These are phyloP conservation scores for Microglena sp. DNA, from an alignment of 139 green algal species.

Conservation along the genomic window DNA sequence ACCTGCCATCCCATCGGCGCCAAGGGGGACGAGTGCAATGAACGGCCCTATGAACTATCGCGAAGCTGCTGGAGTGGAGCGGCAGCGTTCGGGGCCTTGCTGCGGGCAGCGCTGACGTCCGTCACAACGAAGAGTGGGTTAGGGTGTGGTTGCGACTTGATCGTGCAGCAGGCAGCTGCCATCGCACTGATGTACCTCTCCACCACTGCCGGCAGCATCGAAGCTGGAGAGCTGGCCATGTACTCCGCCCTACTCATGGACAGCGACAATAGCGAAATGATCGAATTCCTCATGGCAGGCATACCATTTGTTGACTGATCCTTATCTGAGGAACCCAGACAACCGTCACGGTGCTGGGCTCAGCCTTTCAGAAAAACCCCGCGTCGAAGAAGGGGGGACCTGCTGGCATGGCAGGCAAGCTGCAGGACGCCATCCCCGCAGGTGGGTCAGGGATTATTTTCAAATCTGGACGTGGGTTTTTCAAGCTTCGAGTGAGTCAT, in stretches of 20 bases:
- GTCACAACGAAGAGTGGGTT: no score
- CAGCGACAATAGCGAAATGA: constrained; percentile 47
- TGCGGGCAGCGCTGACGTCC: constrained; percentile 45
- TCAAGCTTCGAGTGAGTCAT: no score
- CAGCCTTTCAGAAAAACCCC: constrained; percentile 24
- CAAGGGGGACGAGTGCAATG: no score
- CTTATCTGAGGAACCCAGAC: constrained; percentile 32
- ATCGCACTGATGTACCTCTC: constrained; percentile 6
- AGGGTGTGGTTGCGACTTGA: constrained; percentile 39
- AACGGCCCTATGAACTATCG: no score
- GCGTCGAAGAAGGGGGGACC: constrained; percentile 9
- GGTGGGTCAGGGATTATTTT: no score
- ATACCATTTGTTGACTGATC: no score
- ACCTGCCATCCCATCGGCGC: no score
- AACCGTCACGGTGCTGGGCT: constrained; percentile 40
- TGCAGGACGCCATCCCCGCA: no score
- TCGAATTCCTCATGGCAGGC: constrained; percentile 63
- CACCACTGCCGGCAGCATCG: constrained; percentile 41
- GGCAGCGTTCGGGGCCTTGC: constrained; percentile 43
- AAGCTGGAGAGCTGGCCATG: constrained; percentile 47
- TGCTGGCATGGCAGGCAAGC: constrained; percentile 42
- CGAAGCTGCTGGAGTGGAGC: no score
- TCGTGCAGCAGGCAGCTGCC: not conserved
- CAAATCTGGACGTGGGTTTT: no score
- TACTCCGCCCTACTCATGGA: constrained; percentile 48